A percentile compares a stretch with the other conserved stretches of the same genome.
phyloP scores from a whole-genome alignment of 2,329 filamentous ascomycete genomes.

The Sporothrix pallida region DNA sequence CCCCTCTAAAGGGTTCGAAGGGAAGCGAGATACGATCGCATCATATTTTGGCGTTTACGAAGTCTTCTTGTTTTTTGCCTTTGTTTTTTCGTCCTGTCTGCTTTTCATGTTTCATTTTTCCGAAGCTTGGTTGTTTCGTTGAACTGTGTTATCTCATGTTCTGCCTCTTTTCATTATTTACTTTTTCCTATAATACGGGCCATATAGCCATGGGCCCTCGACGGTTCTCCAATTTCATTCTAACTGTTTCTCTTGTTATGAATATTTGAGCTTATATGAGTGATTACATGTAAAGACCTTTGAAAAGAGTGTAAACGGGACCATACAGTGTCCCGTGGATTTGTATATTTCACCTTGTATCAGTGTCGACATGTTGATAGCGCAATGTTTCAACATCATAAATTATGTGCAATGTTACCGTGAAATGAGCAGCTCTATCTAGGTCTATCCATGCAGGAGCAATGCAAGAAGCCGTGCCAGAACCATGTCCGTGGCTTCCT shows the following conservation, averaged over 20 bases:
- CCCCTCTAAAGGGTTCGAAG: background rate
- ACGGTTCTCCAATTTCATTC: slow-evolving; percentile 3
- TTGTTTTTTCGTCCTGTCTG: background rate
- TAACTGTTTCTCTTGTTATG: background rate
- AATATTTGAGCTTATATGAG: background rate
- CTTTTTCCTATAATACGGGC: slow-evolving; percentile 4
- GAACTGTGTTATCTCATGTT: background rate
- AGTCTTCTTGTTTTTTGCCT: background rate
- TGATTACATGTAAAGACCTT: no score
- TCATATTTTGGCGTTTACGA: slow-evolving; percentile 32
- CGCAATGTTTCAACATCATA: background rate
- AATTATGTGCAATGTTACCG: background rate
- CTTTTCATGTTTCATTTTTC: slow-evolving; percentile 11
- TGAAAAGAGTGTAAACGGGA: no score
- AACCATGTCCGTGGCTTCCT: background rate
- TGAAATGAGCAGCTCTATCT: background rate
- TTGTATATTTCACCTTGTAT: background rate
- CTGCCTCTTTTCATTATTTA: background rate
- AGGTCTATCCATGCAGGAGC: background rate
- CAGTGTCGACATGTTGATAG: background rate
- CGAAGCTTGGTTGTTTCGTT: background rate
- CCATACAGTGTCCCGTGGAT: no score
- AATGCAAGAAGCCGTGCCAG: background rate
- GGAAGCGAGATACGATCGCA: slow-evolving; percentile 26
- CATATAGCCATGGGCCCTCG: slow-evolving; percentile 4